These are phyloP conservation scores for Gossypioides kirkii DNA, from an alignment of 345 rosid genomes.

Conservation along the genomic window DNA sequence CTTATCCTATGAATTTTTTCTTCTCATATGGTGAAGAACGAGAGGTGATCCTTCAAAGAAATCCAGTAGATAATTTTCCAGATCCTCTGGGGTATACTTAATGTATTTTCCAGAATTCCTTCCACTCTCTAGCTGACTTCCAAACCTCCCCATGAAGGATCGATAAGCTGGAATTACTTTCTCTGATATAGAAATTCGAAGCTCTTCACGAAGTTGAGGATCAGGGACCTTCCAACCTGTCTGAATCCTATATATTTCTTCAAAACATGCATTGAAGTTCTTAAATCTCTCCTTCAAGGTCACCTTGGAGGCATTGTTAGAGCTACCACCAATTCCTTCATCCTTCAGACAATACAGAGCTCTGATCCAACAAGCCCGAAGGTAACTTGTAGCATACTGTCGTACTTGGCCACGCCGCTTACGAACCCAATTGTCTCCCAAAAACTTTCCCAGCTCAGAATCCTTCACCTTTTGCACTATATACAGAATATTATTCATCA, in stretches of 20 bases:
- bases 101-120: constrained; percentile 85
- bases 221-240: constrained; percentile 95
- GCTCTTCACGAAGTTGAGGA: constrained; percentile 91
- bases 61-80: constrained; percentile 71
- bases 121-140: constrained; percentile 71
- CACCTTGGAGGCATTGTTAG: constrained; percentile 58
- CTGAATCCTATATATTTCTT: constrained; percentile 82
- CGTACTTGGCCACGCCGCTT: constrained; percentile 75
- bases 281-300: constrained; percentile 83
- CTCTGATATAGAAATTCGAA: constrained; percentile 83
- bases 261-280: constrained; percentile 38
- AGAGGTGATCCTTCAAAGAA: constrained; percentile 79
- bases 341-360: constrained; percentile 76
- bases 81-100: constrained; percentile 89
- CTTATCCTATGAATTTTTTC: constrained; percentile 48
- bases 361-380: constrained; percentile 82
- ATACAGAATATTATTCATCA: constrained; percentile 85
- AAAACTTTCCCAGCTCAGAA: constrained; percentile 68
- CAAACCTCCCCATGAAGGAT: constrained; percentile 77
- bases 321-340: constrained; percentile 63
- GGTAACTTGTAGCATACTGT: constrained; percentile 80
- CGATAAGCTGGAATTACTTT: constrained; percentile 86
- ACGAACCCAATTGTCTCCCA: constrained; percentile 93
- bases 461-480: constrained; percentile 85
- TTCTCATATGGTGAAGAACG: constrained; percentile 75